A percentile compares a stretch with the other conserved stretches of the same genome.
phyloP scores from a whole-genome alignment of 139 green algal species.

The Picochlorum costavermella region DNA sequence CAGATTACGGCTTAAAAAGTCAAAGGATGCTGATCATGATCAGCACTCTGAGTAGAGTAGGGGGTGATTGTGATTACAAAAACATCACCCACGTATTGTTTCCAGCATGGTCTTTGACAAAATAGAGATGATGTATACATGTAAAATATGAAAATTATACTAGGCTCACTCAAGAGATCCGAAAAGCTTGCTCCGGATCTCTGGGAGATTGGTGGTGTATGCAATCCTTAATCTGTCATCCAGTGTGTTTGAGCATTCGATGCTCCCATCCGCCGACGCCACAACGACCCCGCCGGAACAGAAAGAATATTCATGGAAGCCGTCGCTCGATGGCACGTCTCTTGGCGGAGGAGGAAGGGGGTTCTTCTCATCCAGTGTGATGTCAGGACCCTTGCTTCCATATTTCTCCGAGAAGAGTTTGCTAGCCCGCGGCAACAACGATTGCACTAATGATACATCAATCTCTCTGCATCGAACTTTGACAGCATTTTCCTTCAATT shows the following conservation, averaged over 20 bases:
- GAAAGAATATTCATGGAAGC: conserved; percentile 40
- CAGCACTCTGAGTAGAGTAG: not conserved
- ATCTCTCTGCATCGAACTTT: conserved; percentile 62
- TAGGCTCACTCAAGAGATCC: conserved; percentile 8
- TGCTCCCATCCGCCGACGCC: conserved; percentile 70
- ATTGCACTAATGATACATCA: conserved; percentile 59
- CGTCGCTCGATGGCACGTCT: conserved; percentile 4
- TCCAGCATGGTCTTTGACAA: too few relatives aligned
- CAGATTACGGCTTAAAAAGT: conserved; percentile 60
- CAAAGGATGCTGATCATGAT: conserved; percentile 13
- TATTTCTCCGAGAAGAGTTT: conserved; percentile 27
- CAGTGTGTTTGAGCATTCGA: conserved; percentile 91
- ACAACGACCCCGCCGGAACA: conserved; percentile 83
- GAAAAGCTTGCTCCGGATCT: conserved; percentile 67
- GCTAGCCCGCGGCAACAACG: conserved; percentile 27
- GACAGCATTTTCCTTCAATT: conserved; percentile 58
- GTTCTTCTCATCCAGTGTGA: conserved; percentile 56
- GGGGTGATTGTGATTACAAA: not conserved
- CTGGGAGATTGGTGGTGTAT: conserved; percentile 65
- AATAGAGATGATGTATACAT: not conserved
- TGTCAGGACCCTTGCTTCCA: conserved; percentile 35
- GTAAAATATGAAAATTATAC: not conserved
- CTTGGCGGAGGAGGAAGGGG: conserved; percentile 64
- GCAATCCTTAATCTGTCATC: conserved; percentile 80
- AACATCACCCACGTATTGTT: not conserved